Base-by-base conservation (phyloP, 345 rosid genomes). In the Aquilaria sinensis region DNA sequence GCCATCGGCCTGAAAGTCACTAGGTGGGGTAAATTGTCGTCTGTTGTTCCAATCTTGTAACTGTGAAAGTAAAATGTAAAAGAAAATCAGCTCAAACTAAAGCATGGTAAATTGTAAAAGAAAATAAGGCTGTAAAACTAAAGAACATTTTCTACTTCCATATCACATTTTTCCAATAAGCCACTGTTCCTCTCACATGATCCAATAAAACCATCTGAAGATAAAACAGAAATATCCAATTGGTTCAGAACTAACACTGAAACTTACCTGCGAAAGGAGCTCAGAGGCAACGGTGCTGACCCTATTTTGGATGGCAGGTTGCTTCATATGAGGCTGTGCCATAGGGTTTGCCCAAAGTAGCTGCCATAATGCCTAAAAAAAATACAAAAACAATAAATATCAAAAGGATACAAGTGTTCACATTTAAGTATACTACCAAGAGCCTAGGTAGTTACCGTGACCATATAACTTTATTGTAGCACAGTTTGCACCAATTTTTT, bases 11-110 rank as follows among this genome's bases (percentile, higher is more conserved):
- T 95, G 99, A 74, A 95, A 95, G 71, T 89, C 90, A 74, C 83
- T 84, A 2, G 96, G 79, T 46, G 88, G 78, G 56, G 90, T 76
- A 74, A 95, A 95, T 50, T 89, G 76, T 62, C 83, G 78, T 70
- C 99, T 78, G 67, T 81, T 91, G 67, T 95, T 91, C 99, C 99
- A 95, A 80, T 95, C 97, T 82, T 83, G 97, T 82, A 95, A 78
- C 99, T 94, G 67, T 58, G 57, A 61, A 29, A 75, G 64, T n/a
- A 68, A 57, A 51, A 59, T 60, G 51, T 63, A 34, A 62, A 53
- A 62, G 47, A 68, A 71, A 63, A 68, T 55, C 58, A 66, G 23
- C 23, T 23, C 23, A 23, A 23, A 23, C 23, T 23, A 23, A 23
- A 23, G 23, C 23, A 23, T 23, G 23, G 23, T 23, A 23, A 23